phyloP scores from a whole-genome alignment of 2,329 filamentous ascomycete species.

The Colletotrichum karsti region DNA sequence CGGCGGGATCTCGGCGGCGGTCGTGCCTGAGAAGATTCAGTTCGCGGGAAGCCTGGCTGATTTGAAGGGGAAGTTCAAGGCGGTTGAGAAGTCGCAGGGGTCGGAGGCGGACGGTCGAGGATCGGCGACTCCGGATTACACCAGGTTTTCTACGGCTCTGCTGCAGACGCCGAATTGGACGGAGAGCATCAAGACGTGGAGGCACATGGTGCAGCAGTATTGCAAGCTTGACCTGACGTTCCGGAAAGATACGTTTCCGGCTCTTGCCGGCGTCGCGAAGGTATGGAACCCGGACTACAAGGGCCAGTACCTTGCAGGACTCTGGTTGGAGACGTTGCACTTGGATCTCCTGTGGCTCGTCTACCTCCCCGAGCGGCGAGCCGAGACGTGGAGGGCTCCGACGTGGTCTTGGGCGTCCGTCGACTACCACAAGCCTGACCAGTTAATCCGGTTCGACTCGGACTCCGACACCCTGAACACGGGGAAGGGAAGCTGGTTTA shows the following conservation, averaged over 20 bases:
- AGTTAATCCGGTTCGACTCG: neutral
- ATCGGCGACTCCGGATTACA: neutral
- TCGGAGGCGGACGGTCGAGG: too few species aligned
- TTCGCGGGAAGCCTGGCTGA: neutral
- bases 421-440: neutral
- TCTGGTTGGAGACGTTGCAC: neutral
- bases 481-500: neutral
- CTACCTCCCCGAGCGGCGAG: neutral
- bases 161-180: neutral
- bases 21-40: neutral
- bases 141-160: neutral
- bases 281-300: neutral
- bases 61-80: neutral
- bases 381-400: neutral
- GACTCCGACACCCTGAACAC: neutral
- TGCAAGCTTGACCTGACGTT: constrained; percentile 26
- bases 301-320: neutral
- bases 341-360: neutral
- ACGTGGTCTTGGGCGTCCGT: neutral
- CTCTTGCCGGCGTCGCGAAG: neutral
- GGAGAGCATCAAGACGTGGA: neutral
- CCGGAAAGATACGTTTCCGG: neutral
- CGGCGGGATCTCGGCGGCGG: neutral
- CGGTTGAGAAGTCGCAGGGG: too few species aligned
- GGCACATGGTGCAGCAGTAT: neutral